Evolutionary conservation across 1,139 yeast genomes (phyloP), one percentile per base, ranked within the genome.

Genomic region (Yamadazyma triangularis): DNA sequence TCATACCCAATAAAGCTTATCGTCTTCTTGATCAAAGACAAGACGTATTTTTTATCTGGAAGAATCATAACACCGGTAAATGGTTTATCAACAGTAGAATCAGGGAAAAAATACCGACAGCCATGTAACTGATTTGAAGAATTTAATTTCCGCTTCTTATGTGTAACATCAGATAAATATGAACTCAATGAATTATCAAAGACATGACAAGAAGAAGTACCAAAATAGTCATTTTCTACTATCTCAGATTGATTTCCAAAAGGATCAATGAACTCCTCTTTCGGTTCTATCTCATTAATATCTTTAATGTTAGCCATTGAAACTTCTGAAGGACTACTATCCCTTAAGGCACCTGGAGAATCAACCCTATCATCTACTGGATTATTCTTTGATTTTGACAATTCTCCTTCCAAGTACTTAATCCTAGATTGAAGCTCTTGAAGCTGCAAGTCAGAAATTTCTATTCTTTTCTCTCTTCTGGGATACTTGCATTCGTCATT

Each of bases 401-500:
- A 23, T 27, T 41, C 39, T 4, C 15, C 24, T 25, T 41, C 45
- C 15, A 41, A 26, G 15, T 15, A 32, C 14, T 32, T 25, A 6
- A 32, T 25, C 6, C 35, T 21, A 11, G 24, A 12, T 19, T 32
- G 35, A 7, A 32, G 13, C 13, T 32, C 28, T 13, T 40, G 45
- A 25, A 41, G 35, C 29, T 41, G 44, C 4, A 41, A 34, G 15
- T 38, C 45, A 12, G 39, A 29, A 7, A 41, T 26, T 10, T 38
- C 44, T 4, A 41, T 6, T 27, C 30, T 38, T 31, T 35, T 38
- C 31, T 41, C 44, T 24, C 45, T 29, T 12, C 27, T 24, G 5
- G 44, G 44, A 24, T 41, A 41, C n/a, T 30, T 15, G 23, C 45
- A 41, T 11, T 37, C 40, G 26, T 37, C 38, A 8, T 40, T 33